Percentiles rank a stretch among this genome's conserved stretches.
phyloP scores from a whole-genome alignment of 1,284 basidiomycete genomes.

The Testicularia cyperi region DNA sequence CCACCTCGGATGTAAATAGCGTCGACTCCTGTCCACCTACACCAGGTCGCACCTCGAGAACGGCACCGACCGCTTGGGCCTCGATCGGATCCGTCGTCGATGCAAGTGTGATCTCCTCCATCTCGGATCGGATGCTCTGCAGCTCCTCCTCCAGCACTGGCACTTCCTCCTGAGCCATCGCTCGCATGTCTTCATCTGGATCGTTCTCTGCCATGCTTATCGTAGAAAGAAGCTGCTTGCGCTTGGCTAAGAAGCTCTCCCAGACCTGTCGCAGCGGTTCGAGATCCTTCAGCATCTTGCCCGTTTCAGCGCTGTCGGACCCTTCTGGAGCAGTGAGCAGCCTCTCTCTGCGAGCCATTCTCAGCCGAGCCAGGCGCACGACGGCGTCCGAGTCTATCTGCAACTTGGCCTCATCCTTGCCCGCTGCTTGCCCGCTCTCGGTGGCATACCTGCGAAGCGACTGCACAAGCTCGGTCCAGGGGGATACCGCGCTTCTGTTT shows the following conservation, averaged over 20 bases:
- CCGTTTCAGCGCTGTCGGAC: constrained; percentile 12
- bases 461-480: too few species aligned
- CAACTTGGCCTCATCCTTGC: constrained; percentile 1
- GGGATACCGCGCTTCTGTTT: too few species aligned
- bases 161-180: constrained; percentile 75
- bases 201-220: constrained; percentile 27
- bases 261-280: constrained; percentile 66
- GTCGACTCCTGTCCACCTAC: constrained; percentile 88
- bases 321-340: constrained; percentile 10
- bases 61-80: constrained; percentile 71
- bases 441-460: too few species aligned
- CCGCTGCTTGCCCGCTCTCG: constrained; percentile 1
- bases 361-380: constrained; percentile 21
- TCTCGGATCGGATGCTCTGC: constrained; percentile 64
- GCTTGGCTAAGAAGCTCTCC: constrained; percentile 63
- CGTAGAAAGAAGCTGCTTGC: constrained; percentile 62
- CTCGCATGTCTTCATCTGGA: constrained; percentile 71
- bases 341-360: constrained; percentile 28
- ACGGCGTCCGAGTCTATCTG: constrained; percentile 26
- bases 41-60: constrained; percentile 88
- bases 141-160: constrained; percentile 65
- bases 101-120: constrained; percentile 75
- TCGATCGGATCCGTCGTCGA: constrained; percentile 63
- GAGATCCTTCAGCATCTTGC: constrained; percentile 63
- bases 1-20: constrained; percentile 76